phyloP scores from a whole-genome alignment of 495 filamentous ascomycete species.

The Trichoderma erinaceum region DNA sequence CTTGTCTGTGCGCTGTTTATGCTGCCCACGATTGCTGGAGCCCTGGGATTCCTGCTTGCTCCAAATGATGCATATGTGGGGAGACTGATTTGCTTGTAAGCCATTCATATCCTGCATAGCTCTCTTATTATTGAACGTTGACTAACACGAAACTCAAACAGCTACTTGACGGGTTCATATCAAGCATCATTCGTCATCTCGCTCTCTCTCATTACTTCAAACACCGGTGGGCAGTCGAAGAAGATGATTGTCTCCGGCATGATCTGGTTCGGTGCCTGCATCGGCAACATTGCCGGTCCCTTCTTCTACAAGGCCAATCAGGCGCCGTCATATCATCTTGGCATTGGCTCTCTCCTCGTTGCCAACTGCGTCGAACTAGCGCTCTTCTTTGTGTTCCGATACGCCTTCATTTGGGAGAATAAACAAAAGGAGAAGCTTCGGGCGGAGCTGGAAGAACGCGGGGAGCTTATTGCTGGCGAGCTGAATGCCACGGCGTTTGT shows the following conservation, averaged over 20 bases:
- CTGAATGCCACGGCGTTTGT: slow-evolving; percentile 51
- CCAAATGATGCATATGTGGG: slow-evolving; percentile 37
- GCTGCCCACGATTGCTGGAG: slow-evolving; percentile 33
- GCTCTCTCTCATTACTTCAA: slow-evolving; percentile 36
- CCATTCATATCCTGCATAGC: not conserved
- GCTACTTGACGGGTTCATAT: slow-evolving; percentile 31
- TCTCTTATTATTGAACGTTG: not conserved
- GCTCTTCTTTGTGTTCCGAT: slow-evolving; percentile 41
- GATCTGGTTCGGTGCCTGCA: slow-evolving; percentile 60
- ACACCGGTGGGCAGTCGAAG: slow-evolving; percentile 67
- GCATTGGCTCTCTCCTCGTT: slow-evolving; percentile 59
- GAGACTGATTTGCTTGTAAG: slow-evolving; percentile 46
- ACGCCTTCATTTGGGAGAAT: slow-evolving; percentile 51
- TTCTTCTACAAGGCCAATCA: slow-evolving; percentile 30
- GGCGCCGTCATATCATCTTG: slow-evolving; percentile 45
- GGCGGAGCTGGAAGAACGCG: slow-evolving; percentile 36
- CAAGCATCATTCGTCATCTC: slow-evolving; percentile 29
- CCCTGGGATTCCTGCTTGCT: slow-evolving; percentile 50
- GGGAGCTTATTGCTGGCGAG: slow-evolving; percentile 37
- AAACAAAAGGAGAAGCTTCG: slow-evolving; percentile 41
- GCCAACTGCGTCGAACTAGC: slow-evolving; percentile 50
- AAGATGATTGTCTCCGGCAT: slow-evolving; percentile 60
- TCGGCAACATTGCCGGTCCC: slow-evolving; percentile 44
- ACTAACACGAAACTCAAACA: not conserved
- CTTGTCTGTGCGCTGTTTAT: slow-evolving; percentile 40